Percentiles rank a stretch among this genome's conserved stretches.
These are phyloP conservation scores for Manihot esculenta DNA, from an alignment of 441 rosid genomes.

Conservation along the genomic window DNA sequence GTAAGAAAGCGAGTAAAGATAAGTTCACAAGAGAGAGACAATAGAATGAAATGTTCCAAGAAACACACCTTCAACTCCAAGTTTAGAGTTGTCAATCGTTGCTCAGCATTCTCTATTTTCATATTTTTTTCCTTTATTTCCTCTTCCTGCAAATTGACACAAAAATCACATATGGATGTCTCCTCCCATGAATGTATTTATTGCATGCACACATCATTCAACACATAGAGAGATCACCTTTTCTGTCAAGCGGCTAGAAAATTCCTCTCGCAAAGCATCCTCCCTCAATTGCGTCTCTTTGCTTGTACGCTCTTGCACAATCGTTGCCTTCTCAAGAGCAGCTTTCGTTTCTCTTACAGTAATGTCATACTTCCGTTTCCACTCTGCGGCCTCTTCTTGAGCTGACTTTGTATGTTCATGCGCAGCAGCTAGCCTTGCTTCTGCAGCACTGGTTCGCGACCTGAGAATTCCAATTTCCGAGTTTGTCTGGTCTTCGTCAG, in stretches of 20 bases:
- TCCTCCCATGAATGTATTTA: background rate
- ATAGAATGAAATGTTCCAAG: background rate
- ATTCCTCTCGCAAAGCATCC: conserved; percentile 84
- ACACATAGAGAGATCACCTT: conserved; percentile 52
- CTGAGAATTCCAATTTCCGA: conserved; percentile 80
- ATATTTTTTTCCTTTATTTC: conserved; percentile 71
- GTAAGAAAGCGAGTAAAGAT: background rate
- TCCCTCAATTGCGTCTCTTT: conserved; percentile 88
- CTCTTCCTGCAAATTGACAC: conserved; percentile 62
- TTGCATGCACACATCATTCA: background rate
- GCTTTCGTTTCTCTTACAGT: conserved; percentile 89
- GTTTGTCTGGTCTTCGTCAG: conserved; percentile 65
- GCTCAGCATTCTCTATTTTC: conserved; percentile 79
- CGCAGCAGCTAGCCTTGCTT: conserved; percentile 95
- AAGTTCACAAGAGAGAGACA: background rate
- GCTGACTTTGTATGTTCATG: conserved; percentile 84
- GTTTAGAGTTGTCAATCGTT: conserved; percentile 69
- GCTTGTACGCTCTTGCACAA: conserved; percentile 71
- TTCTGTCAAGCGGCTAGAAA: conserved; percentile 49
- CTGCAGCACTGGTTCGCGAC: conserved; percentile 88
- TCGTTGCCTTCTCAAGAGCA: conserved; percentile 95
- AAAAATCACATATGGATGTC: background rate
- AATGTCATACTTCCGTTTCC: conserved; percentile 91
- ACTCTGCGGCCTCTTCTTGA: conserved; percentile 90
- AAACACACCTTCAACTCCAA: conserved; percentile 78